Conservation (phyloP, 1,284 basidiomycete genomes). For the Flammula alnicola region DNA sequence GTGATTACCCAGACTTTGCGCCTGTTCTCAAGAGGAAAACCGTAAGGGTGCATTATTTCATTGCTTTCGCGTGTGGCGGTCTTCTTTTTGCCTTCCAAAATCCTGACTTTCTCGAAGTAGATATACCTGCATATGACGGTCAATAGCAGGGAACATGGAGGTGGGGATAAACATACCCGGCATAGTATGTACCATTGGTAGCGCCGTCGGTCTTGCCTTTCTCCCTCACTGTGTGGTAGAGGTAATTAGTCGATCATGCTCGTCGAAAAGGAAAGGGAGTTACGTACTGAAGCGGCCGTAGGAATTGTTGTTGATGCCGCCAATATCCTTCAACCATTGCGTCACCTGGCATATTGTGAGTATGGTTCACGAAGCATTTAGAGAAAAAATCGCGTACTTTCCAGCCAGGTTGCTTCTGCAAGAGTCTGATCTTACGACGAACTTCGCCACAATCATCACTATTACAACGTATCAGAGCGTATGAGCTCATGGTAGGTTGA, state of each 20-base stretch:
- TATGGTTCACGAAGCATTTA: constrained; percentile 13
- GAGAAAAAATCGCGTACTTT: constrained; percentile 37
- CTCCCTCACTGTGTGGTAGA: constrained; percentile 40
- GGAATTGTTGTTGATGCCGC: constrained; percentile 51
- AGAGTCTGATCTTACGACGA: constrained; percentile 47
- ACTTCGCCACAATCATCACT: constrained; percentile 55
- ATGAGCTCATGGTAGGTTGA: background rate
- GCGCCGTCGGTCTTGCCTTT: constrained; percentile 45
- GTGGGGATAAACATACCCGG: constrained; percentile 39
- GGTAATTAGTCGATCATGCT: background rate
- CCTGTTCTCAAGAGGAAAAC: constrained; percentile 37
- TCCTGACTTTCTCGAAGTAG: constrained; percentile 51
- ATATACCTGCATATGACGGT: constrained; percentile 37
- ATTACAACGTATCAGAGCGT: constrained; percentile 18
- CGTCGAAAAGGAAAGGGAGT: background rate
- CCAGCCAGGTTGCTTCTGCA: constrained; percentile 46
- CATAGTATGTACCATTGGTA: constrained; percentile 47
- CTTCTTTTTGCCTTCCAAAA: constrained; percentile 40
- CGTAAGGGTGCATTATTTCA: constrained; percentile 35
- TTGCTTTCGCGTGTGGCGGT: constrained; percentile 41
- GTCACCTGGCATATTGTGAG: constrained; percentile 36
- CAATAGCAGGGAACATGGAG: background rate
- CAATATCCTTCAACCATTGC: constrained; percentile 51
- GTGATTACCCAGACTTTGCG: constrained; percentile 34
- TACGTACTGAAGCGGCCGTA: constrained; percentile 50